These are phyloP conservation scores for Pseudopithomyces maydicus DNA, from an alignment of 2,329 filamentous ascomycete genomes.

Conservation along the genomic window DNA sequence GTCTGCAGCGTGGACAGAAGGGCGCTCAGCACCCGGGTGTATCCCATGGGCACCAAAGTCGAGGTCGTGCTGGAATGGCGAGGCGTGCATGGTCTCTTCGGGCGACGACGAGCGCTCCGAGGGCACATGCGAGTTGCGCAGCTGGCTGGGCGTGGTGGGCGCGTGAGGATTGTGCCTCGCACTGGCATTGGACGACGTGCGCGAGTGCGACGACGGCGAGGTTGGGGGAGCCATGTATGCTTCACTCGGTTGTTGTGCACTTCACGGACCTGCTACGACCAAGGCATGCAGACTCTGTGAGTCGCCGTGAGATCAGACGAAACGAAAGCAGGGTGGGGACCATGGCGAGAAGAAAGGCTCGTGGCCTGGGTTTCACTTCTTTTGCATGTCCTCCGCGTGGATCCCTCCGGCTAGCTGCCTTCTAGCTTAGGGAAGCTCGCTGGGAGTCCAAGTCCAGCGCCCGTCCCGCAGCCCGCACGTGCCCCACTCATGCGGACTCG, in stretches of 20 bases:
- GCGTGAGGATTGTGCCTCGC: conserved; percentile 37
- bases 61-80: conserved; percentile 24
- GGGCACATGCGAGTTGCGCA: conserved; percentile 51
- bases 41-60: conserved; percentile 39
- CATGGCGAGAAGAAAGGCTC: conserved; percentile 18
- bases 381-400: not conserved
- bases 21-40: conserved; percentile 35
- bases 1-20: conserved; percentile 34
- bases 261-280: not conserved
- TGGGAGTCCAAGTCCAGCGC: conserved; percentile 13
- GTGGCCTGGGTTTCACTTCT: not conserved
- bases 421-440: conserved; percentile 3
- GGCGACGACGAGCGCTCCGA: conserved; percentile 48
- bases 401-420: not conserved
- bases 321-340: conserved; percentile 4
- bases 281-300: conserved; percentile 7
- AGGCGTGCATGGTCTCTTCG: conserved; percentile 44
- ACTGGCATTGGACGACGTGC: conserved; percentile 39
- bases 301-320: conserved; percentile 19
- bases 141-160: conserved; percentile 43
- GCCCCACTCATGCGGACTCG: conserved; percentile 17
- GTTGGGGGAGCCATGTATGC: conserved; percentile 25
- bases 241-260: not conserved
- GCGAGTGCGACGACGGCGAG: conserved; percentile 26
- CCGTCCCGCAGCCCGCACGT: conserved; percentile 28